Evolutionary conservation across 352 stramenopile species (phyloP).

Genomic region (Globisporangium recalcitrans): DNA sequence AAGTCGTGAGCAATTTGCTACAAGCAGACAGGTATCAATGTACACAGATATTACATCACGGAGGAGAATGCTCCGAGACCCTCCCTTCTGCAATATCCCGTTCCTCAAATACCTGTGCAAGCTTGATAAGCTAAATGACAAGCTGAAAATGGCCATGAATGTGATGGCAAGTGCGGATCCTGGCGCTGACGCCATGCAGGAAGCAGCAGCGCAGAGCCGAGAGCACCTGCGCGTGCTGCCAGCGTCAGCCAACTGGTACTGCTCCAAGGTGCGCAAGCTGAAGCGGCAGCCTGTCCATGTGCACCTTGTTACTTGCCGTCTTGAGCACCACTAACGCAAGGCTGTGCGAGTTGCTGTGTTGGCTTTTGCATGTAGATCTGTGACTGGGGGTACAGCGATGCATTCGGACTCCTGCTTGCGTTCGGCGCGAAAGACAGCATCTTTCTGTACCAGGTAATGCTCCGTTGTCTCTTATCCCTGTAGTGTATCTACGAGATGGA

Average conservation of each 20-base stretch:
- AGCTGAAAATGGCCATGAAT: too few species aligned
- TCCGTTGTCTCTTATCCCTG: not conserved
- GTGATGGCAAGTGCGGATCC: too few species aligned
- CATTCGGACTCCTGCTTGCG: slow-evolving; percentile 33
- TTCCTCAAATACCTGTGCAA: too few species aligned
- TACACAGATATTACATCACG: too few species aligned
- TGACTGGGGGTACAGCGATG: slow-evolving; percentile 45
- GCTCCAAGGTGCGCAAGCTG: slow-evolving; percentile 43
- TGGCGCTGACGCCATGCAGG: not conserved
- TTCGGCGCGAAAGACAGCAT: slow-evolving; percentile 61
- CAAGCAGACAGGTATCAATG: too few species aligned
- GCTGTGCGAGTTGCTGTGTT: not conserved
- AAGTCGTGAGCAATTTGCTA: too few species aligned
- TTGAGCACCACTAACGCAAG: not conserved
- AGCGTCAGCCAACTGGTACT: slow-evolving; percentile 76
- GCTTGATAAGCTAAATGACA: too few species aligned
- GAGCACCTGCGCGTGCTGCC: slow-evolving; percentile 39
- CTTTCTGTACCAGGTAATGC: slow-evolving; percentile 53
- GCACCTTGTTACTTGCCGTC: too few species aligned
- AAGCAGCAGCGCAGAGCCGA: slow-evolving; percentile 34
- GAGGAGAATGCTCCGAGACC: too few species aligned
- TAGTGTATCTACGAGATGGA: not conserved
- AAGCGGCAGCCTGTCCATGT: not conserved
- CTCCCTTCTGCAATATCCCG: too few species aligned
- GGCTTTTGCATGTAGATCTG: slow-evolving; percentile 37